phyloP scores from a whole-genome alignment of 345 rosid species.

The Lumnitzera racemosa region DNA sequence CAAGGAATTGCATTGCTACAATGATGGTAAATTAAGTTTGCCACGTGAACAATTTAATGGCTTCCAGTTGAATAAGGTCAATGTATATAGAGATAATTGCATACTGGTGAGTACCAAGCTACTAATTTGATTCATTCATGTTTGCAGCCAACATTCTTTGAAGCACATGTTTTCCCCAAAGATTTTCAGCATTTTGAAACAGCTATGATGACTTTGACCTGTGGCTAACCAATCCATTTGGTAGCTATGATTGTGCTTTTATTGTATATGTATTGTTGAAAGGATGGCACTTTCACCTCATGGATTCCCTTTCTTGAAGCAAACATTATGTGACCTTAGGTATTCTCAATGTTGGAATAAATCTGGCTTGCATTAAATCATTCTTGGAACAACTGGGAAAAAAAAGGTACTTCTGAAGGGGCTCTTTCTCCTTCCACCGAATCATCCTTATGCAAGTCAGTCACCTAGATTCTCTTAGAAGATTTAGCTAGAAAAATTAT shows the following conservation, averaged over 20 bases:
- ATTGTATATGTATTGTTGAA: too few species aligned
- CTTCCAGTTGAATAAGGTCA: conserved; percentile 59
- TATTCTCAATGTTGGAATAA: conserved; percentile 89
- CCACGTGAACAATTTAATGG: conserved; percentile 32
- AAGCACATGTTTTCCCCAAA: conserved; percentile 54
- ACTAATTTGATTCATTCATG: conserved; percentile 12
- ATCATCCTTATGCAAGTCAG: conserved; percentile 89
- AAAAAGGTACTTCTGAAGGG: conserved; percentile 88
- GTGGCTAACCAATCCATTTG: conserved; percentile 42
- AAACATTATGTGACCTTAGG: conserved; percentile 17
- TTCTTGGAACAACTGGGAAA: conserved; percentile 90
- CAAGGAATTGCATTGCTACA: conserved; percentile 18
- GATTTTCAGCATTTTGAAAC: conserved; percentile 88
- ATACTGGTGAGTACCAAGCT: conserved; percentile 10
- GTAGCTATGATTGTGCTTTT: too few species aligned
- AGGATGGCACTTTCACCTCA: too few species aligned
- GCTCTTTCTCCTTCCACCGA: conserved; percentile 68
- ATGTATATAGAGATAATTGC: background rate
- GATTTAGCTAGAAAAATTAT: conserved; percentile 4
- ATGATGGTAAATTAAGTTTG: conserved; percentile 13
- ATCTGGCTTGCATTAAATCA: conserved; percentile 76
- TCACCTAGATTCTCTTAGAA: too few species aligned
- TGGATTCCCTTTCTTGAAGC: too few species aligned
- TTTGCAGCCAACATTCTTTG: conserved; percentile 62
- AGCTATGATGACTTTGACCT: conserved; percentile 73